Base-by-base conservation (phyloP, 139 green algal genomes). In the Picochlorum sp. region DNA sequence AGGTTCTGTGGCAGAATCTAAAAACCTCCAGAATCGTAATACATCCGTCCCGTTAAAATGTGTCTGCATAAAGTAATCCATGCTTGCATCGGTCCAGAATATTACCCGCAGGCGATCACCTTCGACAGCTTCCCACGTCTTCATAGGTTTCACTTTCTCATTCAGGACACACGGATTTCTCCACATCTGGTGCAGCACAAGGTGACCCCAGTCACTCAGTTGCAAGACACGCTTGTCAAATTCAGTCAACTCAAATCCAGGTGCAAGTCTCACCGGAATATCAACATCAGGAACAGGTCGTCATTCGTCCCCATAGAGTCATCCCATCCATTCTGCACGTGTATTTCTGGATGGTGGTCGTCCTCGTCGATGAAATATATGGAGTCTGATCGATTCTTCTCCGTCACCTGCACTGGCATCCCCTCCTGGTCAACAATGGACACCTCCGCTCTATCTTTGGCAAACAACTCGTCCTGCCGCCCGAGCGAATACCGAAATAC, bases 151-250 rank as follows among this genome's bases (percentile, higher is more conserved):
- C 8, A 54, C 11, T 21, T 54, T 54, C 0, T 18, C n/a, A 10
- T 54, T 54, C 15, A 54, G 4, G 2, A 54, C 47, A 21, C 47
- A 54, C 16, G 47, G 7, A 54, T 21, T 54, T 54, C 47, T 54
- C 47, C 47, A 54, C 18, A 21, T 54, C n/a, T 54, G 47, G 15
- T 54, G 47, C 47, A 54, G 47, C 47, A 54, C 47, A 7, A 54
- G 47, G 47, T 54, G n/a, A 9, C 47, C 47, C n/a, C 5, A 10
- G 2, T 20, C 16, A 26, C 8, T 21, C 47, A 54, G 16, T 0
- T 20, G 11, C 47, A 54, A 21, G 7, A 54, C 47, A 20, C 11
- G 16, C 47, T 21, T 54, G n/a, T 54, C 47, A 54, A 54, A 54
- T 9, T 20, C 9, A 0, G 47, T 54, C n/a, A 26, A 20, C 7